Base-by-base conservation (phyloP, 768 basidiomycete species). In the Suillus brevipes region DNA sequence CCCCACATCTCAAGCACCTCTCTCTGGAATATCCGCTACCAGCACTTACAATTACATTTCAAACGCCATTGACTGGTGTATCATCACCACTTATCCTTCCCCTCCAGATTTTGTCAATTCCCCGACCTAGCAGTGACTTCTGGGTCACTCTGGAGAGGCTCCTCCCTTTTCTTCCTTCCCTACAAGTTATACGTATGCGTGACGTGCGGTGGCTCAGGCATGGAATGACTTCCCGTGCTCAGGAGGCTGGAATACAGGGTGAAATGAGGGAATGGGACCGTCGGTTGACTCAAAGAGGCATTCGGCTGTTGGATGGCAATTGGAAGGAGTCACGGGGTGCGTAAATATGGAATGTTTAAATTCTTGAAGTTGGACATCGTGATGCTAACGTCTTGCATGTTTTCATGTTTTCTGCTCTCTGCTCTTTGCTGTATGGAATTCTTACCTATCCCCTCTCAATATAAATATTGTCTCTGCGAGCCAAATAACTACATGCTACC, bases 201-300 rank as follows among this genome's bases (percentile, higher is more conserved):
- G 90, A 92, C 68, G 82, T 91, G 20, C 85, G 85, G 38, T 94
- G 92, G 91, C 75, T 94, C 42, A 78, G 87, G 62, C 83, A 82
- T 60, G 92, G 90, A 0, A 83, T 93, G 74, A 86, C 83, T 9
- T 77, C 76, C 0, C 80, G 83, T 65, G 92, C 92, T 31, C 87
- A 85, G 67, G 86, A 84, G 67, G 84, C 92, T 8, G 92, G 92
- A 9, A 84, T 92, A 16, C 92, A 93, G 75, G 92, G 91, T 50
- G 89, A 92, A 73, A 88, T 94, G 86, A 79, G 81, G 67, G 84
- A 87, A 64, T 94, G 92, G 92, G 82, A 82, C 65, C 81, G 84
- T 56, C 83, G 88, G 61, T 79, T 94, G 38, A 78, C 78, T 13
- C 80, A 86, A 63, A 79, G 84, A 69, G 80, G 84, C 1, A 83